A percentile compares a stretch with the other conserved stretches of the same genome.
phyloP scores from a whole-genome alignment of 2,329 filamentous ascomycete genomes.

The Neocucurbitaria cava region DNA sequence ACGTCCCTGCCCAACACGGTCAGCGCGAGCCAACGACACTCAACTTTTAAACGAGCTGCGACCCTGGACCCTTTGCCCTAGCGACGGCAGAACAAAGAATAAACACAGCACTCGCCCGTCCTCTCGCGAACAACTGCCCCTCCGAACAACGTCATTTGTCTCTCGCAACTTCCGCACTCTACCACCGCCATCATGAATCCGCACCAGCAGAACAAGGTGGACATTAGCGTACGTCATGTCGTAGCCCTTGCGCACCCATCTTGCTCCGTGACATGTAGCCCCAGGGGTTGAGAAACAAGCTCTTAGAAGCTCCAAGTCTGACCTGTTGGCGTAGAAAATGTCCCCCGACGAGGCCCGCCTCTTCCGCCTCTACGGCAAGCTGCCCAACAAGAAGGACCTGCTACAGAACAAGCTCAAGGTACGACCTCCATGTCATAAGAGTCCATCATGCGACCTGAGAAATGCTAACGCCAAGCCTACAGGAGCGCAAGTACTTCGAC shows the following conservation, averaged over 20 bases:
- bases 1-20: slow-evolving; percentile 33
- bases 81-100: slow-evolving; percentile 36
- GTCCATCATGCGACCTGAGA: not conserved
- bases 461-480: slow-evolving; percentile 15
- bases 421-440: slow-evolving; percentile 14
- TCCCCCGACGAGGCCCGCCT: slow-evolving; percentile 94
- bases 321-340: slow-evolving; percentile 69
- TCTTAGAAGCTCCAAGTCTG: slow-evolving; percentile 15
- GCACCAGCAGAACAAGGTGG: slow-evolving; percentile 97
- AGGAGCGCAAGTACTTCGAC: slow-evolving; percentile 97
- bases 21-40: slow-evolving; percentile 29
- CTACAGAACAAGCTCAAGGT: slow-evolving; percentile 97
- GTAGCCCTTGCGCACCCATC: slow-evolving; percentile 19
- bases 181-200: slow-evolving; percentile 75
- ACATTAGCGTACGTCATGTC: slow-evolving; percentile 80
- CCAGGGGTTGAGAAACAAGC: not conserved
- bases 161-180: slow-evolving; percentile 12
- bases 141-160: slow-evolving; percentile 19
- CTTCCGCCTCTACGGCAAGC: slow-evolving; percentile 96
- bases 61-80: slow-evolving; percentile 27
- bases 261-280: slow-evolving; percentile 8
- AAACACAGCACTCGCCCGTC: slow-evolving; percentile 25
- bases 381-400: slow-evolving; percentile 94
- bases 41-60: slow-evolving; percentile 27
- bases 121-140: slow-evolving; percentile 16